Evolutionary conservation across 2,329 filamentous ascomycete genomes (phyloP).

Genomic region (Diaporthe vexans): DNA sequence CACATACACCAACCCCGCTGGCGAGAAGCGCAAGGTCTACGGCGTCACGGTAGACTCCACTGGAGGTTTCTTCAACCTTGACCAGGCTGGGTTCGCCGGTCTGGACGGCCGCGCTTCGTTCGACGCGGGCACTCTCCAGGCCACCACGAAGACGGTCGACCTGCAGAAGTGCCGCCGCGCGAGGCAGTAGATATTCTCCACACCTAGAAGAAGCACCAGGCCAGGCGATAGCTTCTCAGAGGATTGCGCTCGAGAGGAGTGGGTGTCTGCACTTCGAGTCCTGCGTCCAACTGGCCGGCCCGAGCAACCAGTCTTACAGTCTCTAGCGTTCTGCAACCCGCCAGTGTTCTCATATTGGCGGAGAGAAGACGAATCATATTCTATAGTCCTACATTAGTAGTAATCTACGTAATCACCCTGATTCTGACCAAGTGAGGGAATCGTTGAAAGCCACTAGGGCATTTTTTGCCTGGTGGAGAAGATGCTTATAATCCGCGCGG

Average conservation of each 20-base stretch:
- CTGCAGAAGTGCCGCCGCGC: constrained; percentile 23
- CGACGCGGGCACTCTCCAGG: constrained; percentile 27
- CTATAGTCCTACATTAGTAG: constrained; percentile 3
- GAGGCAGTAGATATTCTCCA: not conserved
- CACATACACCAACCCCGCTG: constrained; percentile 9
- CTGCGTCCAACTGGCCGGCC: not conserved
- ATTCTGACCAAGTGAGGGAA: not conserved
- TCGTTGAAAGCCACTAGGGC: too few species aligned
- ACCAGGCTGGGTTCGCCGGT: constrained; percentile 33
- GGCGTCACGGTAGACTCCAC: constrained; percentile 31
- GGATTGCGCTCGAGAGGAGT: too few species aligned
- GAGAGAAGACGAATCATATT: not conserved
- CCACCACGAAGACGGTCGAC: constrained; percentile 5
- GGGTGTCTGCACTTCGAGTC: not conserved
- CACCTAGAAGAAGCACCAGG: too few species aligned
- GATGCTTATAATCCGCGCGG: not conserved
- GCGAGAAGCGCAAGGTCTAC: constrained; percentile 31
- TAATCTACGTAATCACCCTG: constrained; percentile 4
- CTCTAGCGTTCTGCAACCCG: not conserved
- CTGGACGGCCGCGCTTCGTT: constrained; percentile 11
- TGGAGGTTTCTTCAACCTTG: constrained; percentile 29
- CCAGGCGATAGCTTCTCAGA: not conserved
- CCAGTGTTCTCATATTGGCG: not conserved
- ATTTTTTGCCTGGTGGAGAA: not conserved
- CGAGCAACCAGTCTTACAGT: not conserved